These are phyloP conservation scores for Achaetomium macrosporum DNA, from an alignment of 2,329 filamentous ascomycete genomes.

Conservation along the genomic window DNA sequence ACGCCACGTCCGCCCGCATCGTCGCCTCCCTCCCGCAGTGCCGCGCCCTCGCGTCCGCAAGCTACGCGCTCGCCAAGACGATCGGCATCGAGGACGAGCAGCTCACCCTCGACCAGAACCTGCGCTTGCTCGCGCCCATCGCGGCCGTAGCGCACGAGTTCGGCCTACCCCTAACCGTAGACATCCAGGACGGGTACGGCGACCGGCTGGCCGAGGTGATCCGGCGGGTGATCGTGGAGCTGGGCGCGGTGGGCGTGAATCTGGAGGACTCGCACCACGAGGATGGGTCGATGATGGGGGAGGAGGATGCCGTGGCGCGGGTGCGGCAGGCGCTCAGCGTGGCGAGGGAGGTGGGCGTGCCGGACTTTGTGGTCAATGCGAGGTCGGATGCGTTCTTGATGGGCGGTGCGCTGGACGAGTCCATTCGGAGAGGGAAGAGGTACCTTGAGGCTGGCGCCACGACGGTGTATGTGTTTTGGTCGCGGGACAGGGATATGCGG, in stretches of 20 bases:
- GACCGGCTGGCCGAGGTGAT: slow-evolving; percentile 36
- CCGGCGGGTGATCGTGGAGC: slow-evolving; percentile 31
- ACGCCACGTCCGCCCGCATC: slow-evolving; percentile 36
- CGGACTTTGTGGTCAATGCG: slow-evolving; percentile 45
- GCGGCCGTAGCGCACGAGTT: slow-evolving; percentile 28
- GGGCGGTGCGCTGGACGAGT: slow-evolving; percentile 28
- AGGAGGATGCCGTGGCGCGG: slow-evolving; percentile 37
- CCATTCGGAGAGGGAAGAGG: slow-evolving; percentile 40
- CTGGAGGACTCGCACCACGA: slow-evolving; percentile 43
- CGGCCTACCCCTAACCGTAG: slow-evolving; percentile 41
- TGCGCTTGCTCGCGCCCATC: slow-evolving; percentile 37
- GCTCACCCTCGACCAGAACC: slow-evolving; percentile 39
- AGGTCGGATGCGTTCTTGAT: slow-evolving; percentile 40
- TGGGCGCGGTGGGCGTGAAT: slow-evolving; percentile 47
- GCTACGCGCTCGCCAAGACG: slow-evolving; percentile 36
- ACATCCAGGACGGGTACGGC: slow-evolving; percentile 49
- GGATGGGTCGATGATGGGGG: slow-evolving; percentile 31
- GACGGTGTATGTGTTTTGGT: slow-evolving; percentile 48
- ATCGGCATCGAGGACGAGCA: slow-evolving; percentile 34
- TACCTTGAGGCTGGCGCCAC: slow-evolving; percentile 47
- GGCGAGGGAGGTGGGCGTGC: slow-evolving; percentile 38
- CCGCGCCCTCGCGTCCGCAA: slow-evolving; percentile 37
- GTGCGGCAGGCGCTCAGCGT: slow-evolving; percentile 33
- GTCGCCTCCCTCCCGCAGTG: slow-evolving; percentile 32
- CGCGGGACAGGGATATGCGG: slow-evolving; percentile 29